A percentile compares a stretch with the other conserved stretches of the same genome.
Evolutionary conservation across 768 basidiomycete species (phyloP).

Genomic region (Xerocomellus intermedius): DNA sequence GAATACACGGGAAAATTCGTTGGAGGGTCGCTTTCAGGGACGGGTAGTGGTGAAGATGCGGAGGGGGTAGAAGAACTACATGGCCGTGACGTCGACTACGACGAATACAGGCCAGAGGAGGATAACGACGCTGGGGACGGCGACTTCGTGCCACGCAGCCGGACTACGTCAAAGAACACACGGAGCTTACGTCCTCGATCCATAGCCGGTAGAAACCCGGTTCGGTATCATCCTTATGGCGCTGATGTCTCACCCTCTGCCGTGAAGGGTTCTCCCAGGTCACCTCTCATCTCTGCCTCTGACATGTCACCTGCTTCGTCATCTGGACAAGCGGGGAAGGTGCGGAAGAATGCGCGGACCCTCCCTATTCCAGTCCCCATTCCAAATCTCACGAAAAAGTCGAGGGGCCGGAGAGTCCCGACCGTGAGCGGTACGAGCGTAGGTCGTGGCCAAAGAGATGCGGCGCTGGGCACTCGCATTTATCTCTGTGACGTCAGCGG

Average conservation of each 20-base stretch:
- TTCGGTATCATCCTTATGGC: conserved; percentile 34
- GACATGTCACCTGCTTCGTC: conserved; percentile 28
- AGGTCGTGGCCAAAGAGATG: conserved; percentile 34
- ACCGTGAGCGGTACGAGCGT: conserved; percentile 39
- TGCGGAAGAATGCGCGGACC: conserved; percentile 38
- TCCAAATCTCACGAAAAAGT: conserved; percentile 69
- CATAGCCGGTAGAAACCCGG: conserved; percentile 32
- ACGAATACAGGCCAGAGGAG: conserved; percentile 30
- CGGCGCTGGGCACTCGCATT: conserved; percentile 44
- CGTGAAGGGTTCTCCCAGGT: conserved; percentile 31
- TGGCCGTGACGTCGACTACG: conserved; percentile 27
- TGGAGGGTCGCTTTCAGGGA: conserved; percentile 25
- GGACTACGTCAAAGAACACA: conserved; percentile 37
- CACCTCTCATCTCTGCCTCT: conserved; percentile 31
- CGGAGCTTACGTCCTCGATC: conserved; percentile 38
- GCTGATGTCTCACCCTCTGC: conserved; percentile 28
- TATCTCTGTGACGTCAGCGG: conserved; percentile 78
- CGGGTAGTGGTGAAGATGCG: conserved; percentile 24
- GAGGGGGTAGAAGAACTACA: conserved; percentile 26
- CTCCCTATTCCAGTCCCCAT: conserved; percentile 60
- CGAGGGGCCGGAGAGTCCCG: conserved; percentile 65
- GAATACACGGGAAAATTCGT: conserved; percentile 20
- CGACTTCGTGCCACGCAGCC: conserved; percentile 33
- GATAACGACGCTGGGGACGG: conserved; percentile 35
- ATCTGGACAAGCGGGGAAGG: conserved; percentile 24